Base-by-base conservation (phyloP, 108 stramenopile species). In the Stephanodiscus minutulus region DNA sequence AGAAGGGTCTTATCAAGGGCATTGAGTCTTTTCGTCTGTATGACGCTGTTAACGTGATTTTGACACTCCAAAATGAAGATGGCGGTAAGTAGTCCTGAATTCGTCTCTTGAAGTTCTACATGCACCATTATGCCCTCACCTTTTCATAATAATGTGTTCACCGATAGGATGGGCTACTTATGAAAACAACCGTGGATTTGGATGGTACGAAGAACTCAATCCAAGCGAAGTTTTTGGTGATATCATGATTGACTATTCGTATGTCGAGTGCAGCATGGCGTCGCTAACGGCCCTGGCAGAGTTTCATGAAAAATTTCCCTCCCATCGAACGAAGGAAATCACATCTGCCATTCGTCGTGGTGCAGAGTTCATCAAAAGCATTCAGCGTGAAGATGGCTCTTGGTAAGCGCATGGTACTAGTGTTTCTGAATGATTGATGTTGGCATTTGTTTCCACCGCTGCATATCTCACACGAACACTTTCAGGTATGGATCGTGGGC, bases 211-310 rank as follows among this genome's bases (percentile, higher is more conserved):
- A 86, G 66, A 82, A 50, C 85, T 99, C 52, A 99, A 99, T 84
- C 99, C 99, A 3, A 89, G 89, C 36, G 97, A 99, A 71, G 97
- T 96, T 0, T 99, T 99, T 76, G 99, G 99, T 11, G 97, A 98
- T 72, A 99, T 99, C 72, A 99, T 99, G 99, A 98, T 99, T 73
- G 99, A 99, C 70, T 99, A 99, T 74, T 96, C 96, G 7, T 99
- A 99, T 81, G 96, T 95, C 9, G 99, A 99, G 81, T 97, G 97
- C 79, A 92, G 90, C 43, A 97, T 97, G 85, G 98, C 99, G n/a
- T 88, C 84, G 48, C 61, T 98, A 67, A 96, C 94, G 9, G 99
- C 95, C 7, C 77, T 99, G 52, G 82, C 67, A 12, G 91, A 96
- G n/a, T 99, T 98, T 67, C 76, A 72, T n/a, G 91, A 94, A 64